Evolutionary conservation across 306 rosid genomes (phyloP), one percentile per base, ranked within the genome.

Genomic region (Vigna unguiculata): DNA sequence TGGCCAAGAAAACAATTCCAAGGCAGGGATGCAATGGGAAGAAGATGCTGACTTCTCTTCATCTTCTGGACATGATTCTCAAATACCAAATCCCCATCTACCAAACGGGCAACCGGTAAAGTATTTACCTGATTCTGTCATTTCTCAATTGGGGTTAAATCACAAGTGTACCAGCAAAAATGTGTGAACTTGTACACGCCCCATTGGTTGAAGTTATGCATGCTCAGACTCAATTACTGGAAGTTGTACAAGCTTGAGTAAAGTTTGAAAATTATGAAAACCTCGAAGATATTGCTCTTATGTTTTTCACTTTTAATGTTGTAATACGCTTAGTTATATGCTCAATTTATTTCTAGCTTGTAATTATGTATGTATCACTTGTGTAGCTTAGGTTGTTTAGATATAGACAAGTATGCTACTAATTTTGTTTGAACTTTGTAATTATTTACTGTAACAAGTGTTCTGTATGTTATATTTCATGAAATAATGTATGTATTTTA

Each of bases 1-100:
- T 58, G 73, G 82, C 15, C 90, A 83, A 76, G 96, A 92, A 81
- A 88, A 77, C 76, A 85, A 73, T 75, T 64, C 79, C 75, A 83
- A 80, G 78, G 74, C 85, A 2, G 86, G 95, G 82, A 81, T 83
- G 53, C 93, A 83, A 48, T 96, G 98, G 97, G 92, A 86, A 15
- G 97, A 90, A 84, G 98, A 95, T 82, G 88, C 91, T 62, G 98
- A 89, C n/a, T 83, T 91, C 46, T 96, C 97, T 53, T 88, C 99
- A 63, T 96, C 96, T 54, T 86, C 93, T 30, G 93, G 99, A 74
- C 97, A 89, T 72, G 98, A 91, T 83, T 87, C 99, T 89, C 92
- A 85, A 72, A 89, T 84, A 76, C 93, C 90, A 3, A 86, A 89
- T 71, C 93, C 92, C 9, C 96, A 78, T 82, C 87, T 88, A 55